Conservation (phyloP, 768 basidiomycete species). For the Boletus bicolor region DNA sequence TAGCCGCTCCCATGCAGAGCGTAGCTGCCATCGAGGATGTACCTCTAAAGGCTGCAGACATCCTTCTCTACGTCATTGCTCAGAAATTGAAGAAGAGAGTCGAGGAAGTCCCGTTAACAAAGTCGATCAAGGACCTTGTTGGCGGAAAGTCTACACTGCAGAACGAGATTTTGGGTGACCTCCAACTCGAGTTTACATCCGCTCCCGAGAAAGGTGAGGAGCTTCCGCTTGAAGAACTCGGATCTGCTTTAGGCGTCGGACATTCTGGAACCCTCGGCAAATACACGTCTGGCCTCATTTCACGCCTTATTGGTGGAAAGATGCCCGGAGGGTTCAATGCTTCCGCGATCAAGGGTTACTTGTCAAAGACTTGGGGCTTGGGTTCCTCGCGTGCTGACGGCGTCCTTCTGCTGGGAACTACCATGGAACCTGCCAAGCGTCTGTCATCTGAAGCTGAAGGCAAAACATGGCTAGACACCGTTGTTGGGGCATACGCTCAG, state of each 20-base stretch:
- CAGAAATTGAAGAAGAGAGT: conserved; percentile 98
- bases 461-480: conserved; percentile 87
- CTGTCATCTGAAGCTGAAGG: conserved; percentile 88
- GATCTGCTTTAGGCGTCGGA: conserved; percentile 75
- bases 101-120: conserved; percentile 82
- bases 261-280: conserved; percentile 89
- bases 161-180: conserved; percentile 96
- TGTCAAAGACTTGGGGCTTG: conserved; percentile 94
- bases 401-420: conserved; percentile 86
- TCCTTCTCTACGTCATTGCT: conserved; percentile 84
- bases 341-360: conserved; percentile 83
- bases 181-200: conserved; percentile 91
- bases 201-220: conserved; percentile 99
- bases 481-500: conserved; percentile 83
- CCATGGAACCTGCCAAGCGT: conserved; percentile 92
- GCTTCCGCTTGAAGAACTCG: conserved; percentile 92
- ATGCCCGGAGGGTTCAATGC: conserved; percentile 99
- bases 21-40: conserved; percentile 82
- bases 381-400: conserved; percentile 86
- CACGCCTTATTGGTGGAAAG: conserved; percentile 89
- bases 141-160: conserved; percentile 98
- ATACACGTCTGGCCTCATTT: conserved; percentile 85
- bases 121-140: conserved; percentile 97
- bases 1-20: conserved; percentile 53
- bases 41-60: conserved; percentile 88